Percentiles rank a stretch among this genome's conserved stretches.
Evolutionary conservation across 768 basidiomycete genomes (phyloP).

Genomic region (Suillus paluster): DNA sequence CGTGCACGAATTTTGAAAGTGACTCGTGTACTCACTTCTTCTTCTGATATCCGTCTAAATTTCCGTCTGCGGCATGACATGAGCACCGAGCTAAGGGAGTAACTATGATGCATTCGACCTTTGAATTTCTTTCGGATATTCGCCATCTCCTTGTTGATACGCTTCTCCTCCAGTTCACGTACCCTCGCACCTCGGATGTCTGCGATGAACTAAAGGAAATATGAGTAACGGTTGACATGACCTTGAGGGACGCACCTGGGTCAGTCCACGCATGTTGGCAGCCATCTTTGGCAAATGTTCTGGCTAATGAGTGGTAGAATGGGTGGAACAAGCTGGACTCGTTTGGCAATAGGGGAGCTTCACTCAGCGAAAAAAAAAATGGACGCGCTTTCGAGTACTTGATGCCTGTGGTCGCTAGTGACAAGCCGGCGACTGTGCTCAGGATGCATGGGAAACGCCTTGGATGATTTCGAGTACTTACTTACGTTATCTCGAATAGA

Average conservation of each 20-base stretch:
- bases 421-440: neutral
- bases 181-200: slow-evolving; percentile 97
- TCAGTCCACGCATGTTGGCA: slow-evolving; percentile 88
- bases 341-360: neutral
- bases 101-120: slow-evolving; percentile 49
- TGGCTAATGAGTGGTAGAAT: too few species aligned
- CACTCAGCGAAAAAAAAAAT: too few species aligned
- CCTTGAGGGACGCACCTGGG: slow-evolving; percentile 63
- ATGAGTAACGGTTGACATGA: slow-evolving; percentile 1
- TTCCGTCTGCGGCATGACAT: slow-evolving; percentile 61
- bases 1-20: slow-evolving; percentile 12
- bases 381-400: neutral
- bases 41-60: slow-evolving; percentile 89
- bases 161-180: slow-evolving; percentile 95
- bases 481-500: neutral
- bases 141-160: slow-evolving; percentile 99
- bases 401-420: neutral
- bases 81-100: slow-evolving; percentile 8
- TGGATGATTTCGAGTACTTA: neutral
- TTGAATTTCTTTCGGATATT: slow-evolving; percentile 99
- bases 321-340: neutral
- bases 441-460: slow-evolving; percentile 1
- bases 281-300: slow-evolving; percentile 60
- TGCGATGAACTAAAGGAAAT: slow-evolving; percentile 82
- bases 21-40: slow-evolving; percentile 68